Evolutionary conservation across 2,329 filamentous ascomycete genomes (phyloP).

Genomic region (Colletotrichum sp.): DNA sequence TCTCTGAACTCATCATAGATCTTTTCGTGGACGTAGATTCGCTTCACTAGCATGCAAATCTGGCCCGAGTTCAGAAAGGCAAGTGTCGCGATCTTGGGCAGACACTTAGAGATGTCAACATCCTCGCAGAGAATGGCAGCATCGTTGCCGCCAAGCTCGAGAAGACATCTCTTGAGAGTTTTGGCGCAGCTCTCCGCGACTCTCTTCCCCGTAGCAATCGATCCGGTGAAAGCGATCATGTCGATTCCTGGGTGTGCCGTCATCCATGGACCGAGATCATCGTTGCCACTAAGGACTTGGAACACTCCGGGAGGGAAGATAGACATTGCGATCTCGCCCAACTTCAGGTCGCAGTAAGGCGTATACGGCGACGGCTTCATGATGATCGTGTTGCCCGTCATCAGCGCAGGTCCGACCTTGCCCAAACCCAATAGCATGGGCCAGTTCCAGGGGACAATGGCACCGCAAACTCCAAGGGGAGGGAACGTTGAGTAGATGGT

Average conservation of each 20-base stretch:
- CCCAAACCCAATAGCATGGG: slow-evolving; percentile 44
- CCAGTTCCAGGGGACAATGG: slow-evolving; percentile 59
- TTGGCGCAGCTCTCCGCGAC: slow-evolving; percentile 56
- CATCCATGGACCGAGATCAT: slow-evolving; percentile 63
- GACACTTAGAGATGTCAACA: slow-evolving; percentile 49
- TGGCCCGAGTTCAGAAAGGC: slow-evolving; percentile 61
- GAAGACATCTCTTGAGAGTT: slow-evolving; percentile 64
- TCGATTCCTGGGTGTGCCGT: slow-evolving; percentile 62
- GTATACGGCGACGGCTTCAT: slow-evolving; percentile 64
- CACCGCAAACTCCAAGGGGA: slow-evolving; percentile 46
- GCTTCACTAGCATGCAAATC: slow-evolving; percentile 47
- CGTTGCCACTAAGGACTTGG: slow-evolving; percentile 64
- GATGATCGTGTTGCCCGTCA: slow-evolving; percentile 62
- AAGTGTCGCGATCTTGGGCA: slow-evolving; percentile 47
- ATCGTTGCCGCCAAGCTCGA: slow-evolving; percentile 68
- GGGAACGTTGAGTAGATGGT: slow-evolving; percentile 19
- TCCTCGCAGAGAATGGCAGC: slow-evolving; percentile 63
- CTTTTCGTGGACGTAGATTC: slow-evolving; percentile 64
- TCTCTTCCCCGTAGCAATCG: slow-evolving; percentile 62
- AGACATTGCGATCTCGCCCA: slow-evolving; percentile 60
- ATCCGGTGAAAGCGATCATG: slow-evolving; percentile 70
- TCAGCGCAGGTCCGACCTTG: slow-evolving; percentile 61
- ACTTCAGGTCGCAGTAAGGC: slow-evolving; percentile 62
- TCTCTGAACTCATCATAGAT: slow-evolving; percentile 60
- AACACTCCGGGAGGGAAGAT: slow-evolving; percentile 67